Conservation (phyloP, 768 basidiomycete genomes). For the Pulveroboletus ravenelii region DNA sequence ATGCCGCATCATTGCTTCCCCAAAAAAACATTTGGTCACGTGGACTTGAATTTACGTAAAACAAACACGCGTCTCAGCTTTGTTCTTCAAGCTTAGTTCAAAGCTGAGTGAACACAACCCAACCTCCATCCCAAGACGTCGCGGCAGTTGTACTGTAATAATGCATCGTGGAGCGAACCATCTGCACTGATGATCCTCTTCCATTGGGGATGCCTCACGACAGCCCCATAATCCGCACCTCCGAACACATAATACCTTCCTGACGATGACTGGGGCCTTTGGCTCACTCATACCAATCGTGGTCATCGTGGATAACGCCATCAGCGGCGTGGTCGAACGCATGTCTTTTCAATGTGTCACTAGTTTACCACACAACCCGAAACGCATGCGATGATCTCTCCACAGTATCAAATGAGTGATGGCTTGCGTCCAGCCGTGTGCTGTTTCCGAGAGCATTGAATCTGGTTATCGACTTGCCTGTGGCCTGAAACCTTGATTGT, state of each 20-base stretch:
- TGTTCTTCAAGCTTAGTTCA: too few relatives aligned
- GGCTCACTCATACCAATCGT: conserved; percentile 18
- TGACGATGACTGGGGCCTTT: conserved; percentile 1
- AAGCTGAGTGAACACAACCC: too few relatives aligned
- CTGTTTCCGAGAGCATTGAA: too few relatives aligned
- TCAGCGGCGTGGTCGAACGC: conserved; percentile 17
- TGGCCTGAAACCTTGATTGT: too few relatives aligned
- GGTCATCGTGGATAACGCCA: conserved; percentile 15
- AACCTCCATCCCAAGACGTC: too few relatives aligned
- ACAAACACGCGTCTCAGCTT: conserved; percentile 1
- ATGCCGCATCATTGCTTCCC: conserved; percentile 16
- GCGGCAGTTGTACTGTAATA: too few relatives aligned
- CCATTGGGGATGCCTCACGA: too few relatives aligned
- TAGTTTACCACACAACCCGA: neutral
- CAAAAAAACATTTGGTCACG: conserved; percentile 29
- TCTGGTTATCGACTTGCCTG: too few relatives aligned
- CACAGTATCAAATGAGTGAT: too few relatives aligned
- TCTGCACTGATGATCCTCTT: too few relatives aligned
- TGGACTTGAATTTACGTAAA: conserved; percentile 21
- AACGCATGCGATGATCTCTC: neutral
- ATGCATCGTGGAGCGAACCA: too few relatives aligned
- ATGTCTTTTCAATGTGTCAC: conserved; percentile 3
- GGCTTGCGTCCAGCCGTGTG: too few relatives aligned
- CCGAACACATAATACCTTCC: conserved; percentile 7
- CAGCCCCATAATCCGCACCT: neutral